phyloP scores from a whole-genome alignment of 116 monocot genomes.

The Dioscorea cayenensis region DNA sequence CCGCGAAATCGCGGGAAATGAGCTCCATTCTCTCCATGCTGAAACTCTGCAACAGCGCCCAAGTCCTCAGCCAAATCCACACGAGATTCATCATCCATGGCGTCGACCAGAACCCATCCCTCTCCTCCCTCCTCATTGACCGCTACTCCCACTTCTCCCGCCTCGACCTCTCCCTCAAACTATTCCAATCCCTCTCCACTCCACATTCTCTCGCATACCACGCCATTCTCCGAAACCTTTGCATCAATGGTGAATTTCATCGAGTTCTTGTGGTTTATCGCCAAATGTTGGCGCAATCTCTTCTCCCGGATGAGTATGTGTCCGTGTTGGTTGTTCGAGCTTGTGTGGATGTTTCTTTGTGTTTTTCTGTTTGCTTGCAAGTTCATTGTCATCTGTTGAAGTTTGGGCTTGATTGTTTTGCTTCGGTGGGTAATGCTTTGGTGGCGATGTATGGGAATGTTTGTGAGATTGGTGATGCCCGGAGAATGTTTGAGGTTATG shows the following conservation, averaged over 20 bases:
- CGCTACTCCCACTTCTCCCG: conserved; percentile 14
- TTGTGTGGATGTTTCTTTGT: not conserved
- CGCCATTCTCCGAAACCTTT: conserved; percentile 12
- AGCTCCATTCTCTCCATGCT: conserved; percentile 11
- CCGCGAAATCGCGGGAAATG: not conserved
- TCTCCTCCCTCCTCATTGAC: conserved; percentile 22
- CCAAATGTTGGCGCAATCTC: conserved; percentile 4
- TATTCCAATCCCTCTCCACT: conserved; percentile 2
- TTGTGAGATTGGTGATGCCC: conserved; percentile 12
- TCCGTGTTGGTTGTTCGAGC: conserved; percentile 1
- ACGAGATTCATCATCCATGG: conserved; percentile 34
- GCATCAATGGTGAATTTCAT: not conserved
- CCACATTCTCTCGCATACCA: conserved; percentile 7
- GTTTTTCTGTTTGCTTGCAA: not conserved
- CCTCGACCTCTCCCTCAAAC: conserved; percentile 13
- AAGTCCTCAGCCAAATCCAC: conserved; percentile 35
- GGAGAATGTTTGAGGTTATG: conserved; percentile 26
- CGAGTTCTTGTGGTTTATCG: not conserved
- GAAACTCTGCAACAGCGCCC: conserved; percentile 9
- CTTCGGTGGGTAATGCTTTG: conserved; percentile 3
- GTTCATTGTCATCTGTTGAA: conserved; percentile 18
- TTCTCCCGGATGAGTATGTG: not conserved
- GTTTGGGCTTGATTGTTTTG: conserved; percentile 4
- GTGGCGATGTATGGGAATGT: conserved; percentile 8
- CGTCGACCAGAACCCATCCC: conserved; percentile 31